These are phyloP conservation scores for Nakaseomyces delphensis DNA, from an alignment of 1,139 yeast genomes.

Conservation along the genomic window DNA sequence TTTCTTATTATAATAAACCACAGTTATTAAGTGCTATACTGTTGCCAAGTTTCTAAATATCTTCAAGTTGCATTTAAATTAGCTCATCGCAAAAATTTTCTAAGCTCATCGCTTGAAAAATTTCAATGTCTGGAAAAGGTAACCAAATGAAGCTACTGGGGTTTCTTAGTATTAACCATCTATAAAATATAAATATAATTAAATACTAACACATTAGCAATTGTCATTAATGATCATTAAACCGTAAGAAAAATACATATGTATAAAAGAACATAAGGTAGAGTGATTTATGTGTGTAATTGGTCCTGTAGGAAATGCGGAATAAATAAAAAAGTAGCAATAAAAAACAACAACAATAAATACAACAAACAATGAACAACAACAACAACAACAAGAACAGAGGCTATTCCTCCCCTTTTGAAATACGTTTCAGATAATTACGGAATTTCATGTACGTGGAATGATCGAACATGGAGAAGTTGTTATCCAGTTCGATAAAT, in stretches of 20 bases:
- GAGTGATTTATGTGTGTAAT: too few relatives aligned
- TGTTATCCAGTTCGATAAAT: slow-evolving; percentile 54
- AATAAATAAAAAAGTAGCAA: background rate
- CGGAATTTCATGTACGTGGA: slow-evolving; percentile 45
- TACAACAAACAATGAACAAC: background rate
- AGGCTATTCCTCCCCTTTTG: background rate
- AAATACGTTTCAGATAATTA: slow-evolving; percentile 29
- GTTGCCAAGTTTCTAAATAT: too few relatives aligned
- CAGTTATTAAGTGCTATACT: background rate
- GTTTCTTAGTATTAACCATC: too few relatives aligned
- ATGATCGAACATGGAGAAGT: slow-evolving; percentile 49
- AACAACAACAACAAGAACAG: too few relatives aligned
- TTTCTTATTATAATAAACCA: background rate
- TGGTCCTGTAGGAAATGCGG: too few relatives aligned
- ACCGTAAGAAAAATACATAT: too few relatives aligned
- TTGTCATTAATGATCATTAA: too few relatives aligned
- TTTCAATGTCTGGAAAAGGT: background rate
- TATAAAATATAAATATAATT: too few relatives aligned
- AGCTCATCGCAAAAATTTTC: slow-evolving; percentile 4
- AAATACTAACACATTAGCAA: too few relatives aligned
- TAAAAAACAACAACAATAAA: background rate
- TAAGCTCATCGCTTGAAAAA: slow-evolving; percentile 5
- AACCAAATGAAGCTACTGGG: background rate
- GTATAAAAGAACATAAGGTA: too few relatives aligned
- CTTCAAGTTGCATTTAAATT: too few relatives aligned